Conservation (phyloP, 2,329 filamentous ascomycete species). For the Tolypocladium paradoxum region DNA sequence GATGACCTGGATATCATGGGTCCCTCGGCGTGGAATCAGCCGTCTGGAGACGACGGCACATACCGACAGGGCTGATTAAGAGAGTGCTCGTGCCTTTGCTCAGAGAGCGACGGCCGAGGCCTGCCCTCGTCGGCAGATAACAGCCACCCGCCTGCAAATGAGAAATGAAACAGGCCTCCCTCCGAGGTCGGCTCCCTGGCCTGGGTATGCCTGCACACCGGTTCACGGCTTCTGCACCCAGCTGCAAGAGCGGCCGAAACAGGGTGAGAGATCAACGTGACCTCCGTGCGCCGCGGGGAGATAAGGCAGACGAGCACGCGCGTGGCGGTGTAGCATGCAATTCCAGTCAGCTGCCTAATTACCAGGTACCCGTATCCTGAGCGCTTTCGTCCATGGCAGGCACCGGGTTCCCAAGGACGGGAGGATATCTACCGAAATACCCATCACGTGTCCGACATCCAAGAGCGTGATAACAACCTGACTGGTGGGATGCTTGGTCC, state of each 20-base stretch:
- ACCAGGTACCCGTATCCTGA: background rate
- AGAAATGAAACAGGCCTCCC: background rate
- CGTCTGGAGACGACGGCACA: constrained; percentile 2
- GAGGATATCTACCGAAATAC: background rate
- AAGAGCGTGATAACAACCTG: background rate
- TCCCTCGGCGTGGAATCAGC: constrained; percentile 11
- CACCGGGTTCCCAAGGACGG: background rate
- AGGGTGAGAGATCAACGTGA: background rate
- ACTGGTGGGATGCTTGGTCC: background rate
- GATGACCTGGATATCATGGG: constrained; percentile 16
- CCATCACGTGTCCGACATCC: background rate
- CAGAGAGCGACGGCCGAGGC: background rate
- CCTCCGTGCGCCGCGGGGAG: background rate
- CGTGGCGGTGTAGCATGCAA: background rate
- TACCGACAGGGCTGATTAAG: background rate
- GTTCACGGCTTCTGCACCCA: background rate
- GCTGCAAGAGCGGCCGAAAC: background rate
- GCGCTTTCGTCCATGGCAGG: background rate
- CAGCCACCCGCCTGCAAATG: background rate
- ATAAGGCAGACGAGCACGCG: background rate
- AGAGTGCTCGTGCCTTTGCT: background rate
- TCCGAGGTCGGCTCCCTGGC: background rate
- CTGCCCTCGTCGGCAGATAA: background rate
- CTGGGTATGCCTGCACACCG: background rate
- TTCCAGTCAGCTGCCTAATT: background rate